These are phyloP conservation scores for Tubosaeta sp. DNA, from an alignment of 768 basidiomycete genomes.

Conservation along the genomic window DNA sequence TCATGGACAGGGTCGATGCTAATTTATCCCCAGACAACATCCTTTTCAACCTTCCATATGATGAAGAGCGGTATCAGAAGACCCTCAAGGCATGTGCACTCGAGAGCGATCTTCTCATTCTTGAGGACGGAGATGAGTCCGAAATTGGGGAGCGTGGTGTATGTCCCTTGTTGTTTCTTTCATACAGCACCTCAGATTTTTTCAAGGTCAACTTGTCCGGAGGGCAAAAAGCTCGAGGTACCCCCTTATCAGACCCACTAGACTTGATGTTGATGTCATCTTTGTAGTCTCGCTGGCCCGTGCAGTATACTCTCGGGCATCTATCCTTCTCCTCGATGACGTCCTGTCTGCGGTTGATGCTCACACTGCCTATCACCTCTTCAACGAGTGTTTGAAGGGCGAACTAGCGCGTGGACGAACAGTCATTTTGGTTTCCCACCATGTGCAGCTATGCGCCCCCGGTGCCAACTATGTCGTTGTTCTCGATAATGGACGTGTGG, in stretches of 20 bases:
- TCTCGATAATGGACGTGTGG: slow-evolving; percentile 64
- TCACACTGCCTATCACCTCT: slow-evolving; percentile 79
- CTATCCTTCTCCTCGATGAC: slow-evolving; percentile 79
- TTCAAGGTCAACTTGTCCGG: slow-evolving; percentile 37
- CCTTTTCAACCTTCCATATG: slow-evolving; percentile 72
- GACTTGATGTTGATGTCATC: background rate
- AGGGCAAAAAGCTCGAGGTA: slow-evolving; percentile 67
- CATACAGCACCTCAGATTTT: background rate
- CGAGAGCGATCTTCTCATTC: slow-evolving; percentile 68
- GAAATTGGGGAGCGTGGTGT: slow-evolving; percentile 88
- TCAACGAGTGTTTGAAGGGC: slow-evolving; percentile 73
- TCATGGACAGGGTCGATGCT: slow-evolving; percentile 36
- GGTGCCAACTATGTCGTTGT: slow-evolving; percentile 81
- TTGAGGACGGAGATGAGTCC: slow-evolving; percentile 85
- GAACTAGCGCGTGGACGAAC: slow-evolving; percentile 77
- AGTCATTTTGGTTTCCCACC: slow-evolving; percentile 88
- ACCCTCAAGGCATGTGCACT: slow-evolving; percentile 78
- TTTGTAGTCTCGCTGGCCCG: slow-evolving; percentile 65
- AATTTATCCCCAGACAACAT: slow-evolving; percentile 52
- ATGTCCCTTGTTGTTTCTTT: slow-evolving; percentile 3
- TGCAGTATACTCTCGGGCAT: slow-evolving; percentile 87
- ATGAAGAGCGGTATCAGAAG: slow-evolving; percentile 67
- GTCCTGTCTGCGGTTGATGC: slow-evolving; percentile 76
- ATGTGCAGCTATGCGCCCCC: slow-evolving; percentile 82
- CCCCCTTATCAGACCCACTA: background rate